Evolutionary conservation across 495 filamentous ascomycete genomes (phyloP), one percentile per base, ranked within the genome.

Genomic region (Ramalina intermedia): DNA sequence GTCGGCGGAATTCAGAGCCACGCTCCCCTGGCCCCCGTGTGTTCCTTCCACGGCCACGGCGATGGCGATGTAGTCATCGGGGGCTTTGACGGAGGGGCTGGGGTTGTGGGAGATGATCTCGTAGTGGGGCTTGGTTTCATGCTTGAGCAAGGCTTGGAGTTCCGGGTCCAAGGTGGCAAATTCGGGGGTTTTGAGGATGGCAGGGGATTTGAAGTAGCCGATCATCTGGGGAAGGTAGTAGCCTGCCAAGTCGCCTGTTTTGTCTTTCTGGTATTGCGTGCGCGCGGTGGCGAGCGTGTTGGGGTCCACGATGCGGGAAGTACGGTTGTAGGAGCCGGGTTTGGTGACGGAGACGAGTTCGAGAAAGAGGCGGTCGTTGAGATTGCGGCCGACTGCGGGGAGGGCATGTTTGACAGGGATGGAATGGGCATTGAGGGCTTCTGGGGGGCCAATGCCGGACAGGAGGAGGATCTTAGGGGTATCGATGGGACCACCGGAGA

Each of bases 401-500:
- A 73, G 46, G 14, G 75, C 61, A 0, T 69, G 60, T 17, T 76
- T 45, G 0, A 77, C 55, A 0, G 71, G 67, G 51, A 84, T 78
- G n/a, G 61, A 50, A 59, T 68, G 72, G 29, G 69, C 52, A n/a
- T 61, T 35, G 0, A 85, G 70, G 24, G 80, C 67, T 0, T 61
- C 53, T 11, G 58, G 56, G 0, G 79, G 75, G 0, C 80, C 80
- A 47, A 84, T 75, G 11, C 80, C 81, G 0, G 75, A 79, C 48
- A 79, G 74, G 71, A 81, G 76, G 0, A 83, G 66, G 44, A 82
- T 69, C 38, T 75, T 71, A 2, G 81, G 80, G 12, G 63, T 64
- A 57, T 82, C 70, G 20, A 80, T 63, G 1, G 78, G 62, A 8
- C 81, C 80, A 14, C 69, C 69, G 1, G 68, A 69, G 8, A 84